Evolutionary conservation across 345 rosid genomes (phyloP).

Genomic region (Acer yangbiense): DNA sequence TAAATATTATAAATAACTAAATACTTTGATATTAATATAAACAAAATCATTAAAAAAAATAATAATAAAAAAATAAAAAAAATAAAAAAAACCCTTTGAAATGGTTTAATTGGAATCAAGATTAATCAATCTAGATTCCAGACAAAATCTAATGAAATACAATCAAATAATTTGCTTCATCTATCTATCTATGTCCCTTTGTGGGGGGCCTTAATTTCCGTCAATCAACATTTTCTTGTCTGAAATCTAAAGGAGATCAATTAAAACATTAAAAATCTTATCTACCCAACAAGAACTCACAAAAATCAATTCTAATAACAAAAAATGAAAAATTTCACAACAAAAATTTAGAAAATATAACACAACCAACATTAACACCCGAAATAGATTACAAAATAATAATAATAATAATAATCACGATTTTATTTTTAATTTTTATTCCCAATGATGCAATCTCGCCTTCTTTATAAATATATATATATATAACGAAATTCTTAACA

Average conservation of each 20-base stretch:
- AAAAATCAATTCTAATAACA: neutral
- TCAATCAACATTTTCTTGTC: conserved; percentile 2
- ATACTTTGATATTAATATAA: too few relatives aligned
- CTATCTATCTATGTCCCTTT: neutral
- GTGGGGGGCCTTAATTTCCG: conserved; percentile 10
- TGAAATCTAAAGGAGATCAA: neutral
- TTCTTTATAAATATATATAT: conserved; percentile 7
- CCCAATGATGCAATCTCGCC: neutral
- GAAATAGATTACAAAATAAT: neutral
- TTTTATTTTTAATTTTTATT: neutral
- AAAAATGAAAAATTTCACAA: too few relatives aligned
- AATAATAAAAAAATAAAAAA: too few relatives aligned
- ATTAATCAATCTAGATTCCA: too few relatives aligned
- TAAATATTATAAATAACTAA: too few relatives aligned
- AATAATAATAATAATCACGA: neutral
- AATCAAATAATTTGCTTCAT: too few relatives aligned
- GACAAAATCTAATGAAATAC: too few relatives aligned
- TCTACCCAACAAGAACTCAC: neutral
- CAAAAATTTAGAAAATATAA: neutral
- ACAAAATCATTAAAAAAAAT: too few relatives aligned
- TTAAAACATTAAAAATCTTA: neutral
- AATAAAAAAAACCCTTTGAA: too few relatives aligned
- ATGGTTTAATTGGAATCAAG: too few relatives aligned
- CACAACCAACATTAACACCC: neutral
- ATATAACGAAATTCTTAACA: neutral